Evolutionary conservation across 768 basidiomycete genomes (phyloP), one percentile per base, ranked within the genome.

Genomic region (Trametes cinnabarina): DNA sequence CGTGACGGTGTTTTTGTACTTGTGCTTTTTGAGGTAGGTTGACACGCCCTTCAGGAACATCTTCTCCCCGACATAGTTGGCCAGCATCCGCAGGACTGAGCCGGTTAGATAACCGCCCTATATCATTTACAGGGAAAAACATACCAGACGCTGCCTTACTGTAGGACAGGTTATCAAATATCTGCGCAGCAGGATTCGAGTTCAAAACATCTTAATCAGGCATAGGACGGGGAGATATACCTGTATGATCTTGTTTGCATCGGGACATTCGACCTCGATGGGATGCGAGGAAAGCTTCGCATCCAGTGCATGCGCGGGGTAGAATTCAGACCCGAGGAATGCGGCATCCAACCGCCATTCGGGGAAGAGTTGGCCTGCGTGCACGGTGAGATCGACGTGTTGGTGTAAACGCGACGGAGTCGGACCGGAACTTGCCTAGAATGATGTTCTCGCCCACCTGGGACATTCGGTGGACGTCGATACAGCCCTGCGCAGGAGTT

Each of bases 61-160:
- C 11, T 94, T 92, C 72, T 96, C 87, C 50, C 94, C 93, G n/a
- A 95, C 90, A 61, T 88, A 88, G 66, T 84, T 82, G 20, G 87
- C 85, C 52, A 98, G 77, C 95, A 98, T 98, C 66, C 93, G 89
- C 39, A 98, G 82, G 23, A 96, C 94, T 81, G 22, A n/a, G n/a
- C n/a, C n/a, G n/a, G n/a, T n/a, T n/a, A n/a, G n/a, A n/a, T n/a
- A n/a, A n/a, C n/a, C n/a, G n/a, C n/a, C n/a, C n/a, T n/a, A n/a
- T n/a, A n/a, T n/a, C n/a, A n/a, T n/a, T n/a, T n/a, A n/a, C n/a
- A n/a, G n/a, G n/a, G n/a, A n/a, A n/a, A n/a, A n/a, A 65, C 76
- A 32, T 63, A 88, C 88, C 84, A 25, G 88, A 88, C 14, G 84
- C 88, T 51, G 87, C 88, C 72, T 92, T 95, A 40, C 88, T 85